Evolutionary conservation across 116 monocot genomes (phyloP), one percentile per base, ranked within the genome.

Genomic region (Cymodocea nodosa): DNA sequence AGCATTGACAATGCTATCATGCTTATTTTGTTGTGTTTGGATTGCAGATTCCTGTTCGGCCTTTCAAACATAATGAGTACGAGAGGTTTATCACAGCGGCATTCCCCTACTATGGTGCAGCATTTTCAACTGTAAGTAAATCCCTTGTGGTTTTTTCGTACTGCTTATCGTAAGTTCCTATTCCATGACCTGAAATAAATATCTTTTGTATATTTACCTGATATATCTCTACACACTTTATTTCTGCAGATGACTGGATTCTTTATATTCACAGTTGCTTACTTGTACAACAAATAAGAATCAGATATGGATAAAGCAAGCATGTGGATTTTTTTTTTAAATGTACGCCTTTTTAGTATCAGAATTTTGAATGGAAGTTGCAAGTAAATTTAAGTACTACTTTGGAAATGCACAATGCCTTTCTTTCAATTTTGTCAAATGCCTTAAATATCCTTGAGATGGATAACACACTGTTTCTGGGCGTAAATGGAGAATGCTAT

Each of bases 1-100:
- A 44, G 44, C 44, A 44, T 44, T 44, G 44, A 11, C 6, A 44
- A 44, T 44, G 9, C 44, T 44, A 44, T 44, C 11, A 44, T 44
- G 44, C 5, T 44, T 44, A 44, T 44, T 16, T 14, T 60, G 23
- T 10, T 60, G 30, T 60, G 30, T 56, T 65, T 22, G 37, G 22
- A 30, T 60, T 80, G 71, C 87, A 97, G 97, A 97, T 97, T 55
- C 97, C 91, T n/a, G 91, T 91, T 56, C 48, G 88, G 15, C 97
- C 97, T 51, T 91, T 78, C 73, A 83, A 76, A 71, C 97, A 90
- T 64, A 85, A 97, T 74, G 97, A 97, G 63, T 90, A 97, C 52
- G 97, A 97, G 75, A 87, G 91, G 73, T 97, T 97, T 74, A 97
- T 97, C 64, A 76, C 78, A 23, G 72, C 91, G 12, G 97, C 91